These are phyloP conservation scores for Colletotrichum higginsianum DNA, from an alignment of 2,329 filamentous ascomycete species.

Conservation along the genomic window DNA sequence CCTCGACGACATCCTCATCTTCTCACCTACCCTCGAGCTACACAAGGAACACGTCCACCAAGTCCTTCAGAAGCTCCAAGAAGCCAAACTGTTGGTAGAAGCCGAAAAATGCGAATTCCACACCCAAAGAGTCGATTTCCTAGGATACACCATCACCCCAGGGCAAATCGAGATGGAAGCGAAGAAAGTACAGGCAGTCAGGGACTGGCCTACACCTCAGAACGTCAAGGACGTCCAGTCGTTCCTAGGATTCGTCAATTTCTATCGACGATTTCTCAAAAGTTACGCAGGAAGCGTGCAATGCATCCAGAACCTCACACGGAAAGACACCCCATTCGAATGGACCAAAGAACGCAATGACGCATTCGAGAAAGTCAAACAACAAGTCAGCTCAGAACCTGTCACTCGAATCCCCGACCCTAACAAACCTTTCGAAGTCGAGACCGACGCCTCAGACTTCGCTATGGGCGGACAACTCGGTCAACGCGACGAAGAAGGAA, in stretches of 20 bases:
- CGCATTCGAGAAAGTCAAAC: no score
- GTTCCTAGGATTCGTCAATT: not conserved
- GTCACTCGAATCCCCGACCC: no score
- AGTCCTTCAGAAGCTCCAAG: not conserved
- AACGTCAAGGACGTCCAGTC: not conserved
- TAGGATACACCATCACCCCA: no score
- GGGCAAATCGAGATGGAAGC: not conserved
- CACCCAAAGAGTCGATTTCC: not conserved
- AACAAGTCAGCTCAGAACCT: no score
- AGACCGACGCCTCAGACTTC: slow-evolving; percentile 9
- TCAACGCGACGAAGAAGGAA: slow-evolving; percentile 14
- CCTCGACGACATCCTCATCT: not conserved
- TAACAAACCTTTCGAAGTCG: not conserved
- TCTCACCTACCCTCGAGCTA: not conserved
- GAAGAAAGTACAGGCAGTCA: not conserved
- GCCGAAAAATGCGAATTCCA: not conserved
- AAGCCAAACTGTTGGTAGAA: not conserved
- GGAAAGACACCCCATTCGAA: no score
- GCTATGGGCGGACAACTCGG: slow-evolving; percentile 1
- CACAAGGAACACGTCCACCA: not conserved
- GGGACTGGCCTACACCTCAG: not conserved
- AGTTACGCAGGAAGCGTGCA: not conserved
- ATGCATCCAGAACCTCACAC: not conserved
- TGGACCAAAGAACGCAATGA: no score
- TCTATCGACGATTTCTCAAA: not conserved